Evolutionary conservation across 768 basidiomycete genomes (phyloP).

Genomic region (Amanita rubescens): DNA sequence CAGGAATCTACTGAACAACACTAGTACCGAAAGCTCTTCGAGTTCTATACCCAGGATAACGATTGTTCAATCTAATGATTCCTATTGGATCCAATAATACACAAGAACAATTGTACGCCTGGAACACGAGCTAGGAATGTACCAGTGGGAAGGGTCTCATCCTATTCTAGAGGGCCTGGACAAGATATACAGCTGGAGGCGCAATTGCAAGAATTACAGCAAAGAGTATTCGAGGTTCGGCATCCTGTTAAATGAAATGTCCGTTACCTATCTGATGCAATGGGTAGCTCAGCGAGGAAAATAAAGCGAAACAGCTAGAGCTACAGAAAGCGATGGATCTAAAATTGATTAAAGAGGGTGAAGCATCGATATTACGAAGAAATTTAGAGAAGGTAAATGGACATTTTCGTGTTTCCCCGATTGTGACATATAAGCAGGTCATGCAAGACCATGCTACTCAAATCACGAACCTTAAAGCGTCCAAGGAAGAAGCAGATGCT

Average conservation of each 20-base stretch:
- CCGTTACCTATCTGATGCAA: neutral
- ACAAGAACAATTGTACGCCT: neutral
- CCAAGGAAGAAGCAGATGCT: slow-evolving; percentile 55
- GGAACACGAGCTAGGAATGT: neutral
- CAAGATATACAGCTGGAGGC: slow-evolving; percentile 11
- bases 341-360: slow-evolving; percentile 58
- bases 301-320: slow-evolving; percentile 36
- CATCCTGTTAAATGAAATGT: neutral
- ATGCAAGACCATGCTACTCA: slow-evolving; percentile 53
- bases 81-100: neutral
- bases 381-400: slow-evolving; percentile 55
- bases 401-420: neutral
- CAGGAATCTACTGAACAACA: neutral
- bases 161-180: slow-evolving; percentile 1
- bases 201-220: slow-evolving; percentile 24
- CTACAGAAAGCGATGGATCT: slow-evolving; percentile 42
- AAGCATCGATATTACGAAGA: slow-evolving; percentile 59
- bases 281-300: slow-evolving; percentile 42
- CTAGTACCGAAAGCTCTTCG: neutral
- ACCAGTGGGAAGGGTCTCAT: neutral
- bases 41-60: neutral
- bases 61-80: neutral
- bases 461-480: slow-evolving; percentile 45
- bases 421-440: slow-evolving; percentile 29
- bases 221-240: slow-evolving; percentile 11